Evolutionary conservation across 1,139 yeast species (phyloP).

Genomic region (Yamadazyma atlantica): DNA sequence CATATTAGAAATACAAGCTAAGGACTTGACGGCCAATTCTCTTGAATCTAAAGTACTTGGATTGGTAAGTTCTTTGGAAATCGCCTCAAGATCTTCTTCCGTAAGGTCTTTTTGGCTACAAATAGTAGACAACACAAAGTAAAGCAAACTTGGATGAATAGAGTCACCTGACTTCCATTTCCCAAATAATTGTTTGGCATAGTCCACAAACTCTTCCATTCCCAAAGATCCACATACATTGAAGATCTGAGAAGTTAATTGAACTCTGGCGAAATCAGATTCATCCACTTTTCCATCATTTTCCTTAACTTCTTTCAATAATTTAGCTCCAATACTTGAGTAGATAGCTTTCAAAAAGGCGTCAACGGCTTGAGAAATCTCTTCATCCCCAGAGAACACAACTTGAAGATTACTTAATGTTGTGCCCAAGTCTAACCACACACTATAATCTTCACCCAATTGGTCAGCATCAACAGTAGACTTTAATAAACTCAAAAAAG

Average conservation of each 20-base stretch:
- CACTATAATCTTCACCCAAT: constrained; percentile 51
- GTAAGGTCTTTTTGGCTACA: constrained; percentile 42
- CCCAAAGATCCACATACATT: constrained; percentile 51
- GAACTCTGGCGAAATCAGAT: constrained; percentile 44
- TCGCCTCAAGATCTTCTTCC: constrained; percentile 44
- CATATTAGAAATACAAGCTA: constrained; percentile 54
- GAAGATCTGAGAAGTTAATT: constrained; percentile 53
- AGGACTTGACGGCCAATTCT: constrained; percentile 61
- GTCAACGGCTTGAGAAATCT: constrained; percentile 36
- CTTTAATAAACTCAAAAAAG: constrained; percentile 45
- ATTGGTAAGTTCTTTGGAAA: constrained; percentile 49
- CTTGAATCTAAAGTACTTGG: constrained; percentile 67
- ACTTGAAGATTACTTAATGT: constrained; percentile 43
- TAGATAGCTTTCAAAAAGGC: constrained; percentile 43
- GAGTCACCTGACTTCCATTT: constrained; percentile 32
- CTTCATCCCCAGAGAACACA: constrained; percentile 49
- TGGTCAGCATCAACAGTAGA: constrained; percentile 37
- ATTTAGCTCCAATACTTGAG: constrained; percentile 28
- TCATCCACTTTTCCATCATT: constrained; percentile 33
- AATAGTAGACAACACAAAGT: constrained; percentile 51
- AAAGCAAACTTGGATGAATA: constrained; percentile 57
- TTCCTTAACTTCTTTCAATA: constrained; percentile 22
- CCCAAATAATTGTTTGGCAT: constrained; percentile 43
- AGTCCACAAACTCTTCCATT: constrained; percentile 46
- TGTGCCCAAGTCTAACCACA: constrained; percentile 62